Conservation (phyloP, 1,139 yeast genomes). For the Maudiozyma humilis region DNA sequence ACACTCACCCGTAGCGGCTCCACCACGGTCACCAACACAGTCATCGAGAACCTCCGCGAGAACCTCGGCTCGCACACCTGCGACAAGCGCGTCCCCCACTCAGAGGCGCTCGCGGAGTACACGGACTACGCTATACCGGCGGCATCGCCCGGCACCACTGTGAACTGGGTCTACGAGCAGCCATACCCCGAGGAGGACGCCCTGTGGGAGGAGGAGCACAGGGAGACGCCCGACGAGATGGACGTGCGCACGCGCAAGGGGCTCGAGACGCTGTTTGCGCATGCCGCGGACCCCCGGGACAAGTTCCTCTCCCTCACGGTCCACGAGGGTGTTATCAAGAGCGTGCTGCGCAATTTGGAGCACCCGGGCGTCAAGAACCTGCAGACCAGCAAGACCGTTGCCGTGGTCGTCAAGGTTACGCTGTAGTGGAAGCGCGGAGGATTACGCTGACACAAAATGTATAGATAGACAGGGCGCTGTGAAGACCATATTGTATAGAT, state of each 20-base stretch:
- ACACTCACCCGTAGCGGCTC: neutral
- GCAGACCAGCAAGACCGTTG: conserved; percentile 57
- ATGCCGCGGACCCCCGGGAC: conserved; percentile 29
- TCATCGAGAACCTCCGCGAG: conserved; percentile 51
- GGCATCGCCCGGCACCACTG: conserved; percentile 15
- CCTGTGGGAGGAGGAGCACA: conserved; percentile 35
- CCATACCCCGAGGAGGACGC: conserved; percentile 44
- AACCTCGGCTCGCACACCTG: conserved; percentile 62
- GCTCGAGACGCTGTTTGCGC: conserved; percentile 32
- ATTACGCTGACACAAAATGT: too few species aligned
- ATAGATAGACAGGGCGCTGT: too few species aligned
- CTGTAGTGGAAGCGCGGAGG: neutral
- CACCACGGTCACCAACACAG: neutral
- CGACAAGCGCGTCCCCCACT: conserved; percentile 42
- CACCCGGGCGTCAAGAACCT: conserved; percentile 46
- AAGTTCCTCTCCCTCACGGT: conserved; percentile 44
- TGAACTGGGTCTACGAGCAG: conserved; percentile 38
- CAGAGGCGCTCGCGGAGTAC: conserved; percentile 16
- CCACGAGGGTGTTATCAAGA: conserved; percentile 55
- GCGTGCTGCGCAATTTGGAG: conserved; percentile 42
- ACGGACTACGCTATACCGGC: conserved; percentile 11
- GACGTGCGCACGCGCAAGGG: conserved; percentile 40
- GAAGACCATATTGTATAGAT: too few species aligned
- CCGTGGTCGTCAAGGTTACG: conserved; percentile 41
- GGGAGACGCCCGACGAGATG: conserved; percentile 44